Conservation (phyloP, 2,329 filamentous ascomycete species). For the Drechslerella dactyloides region DNA sequence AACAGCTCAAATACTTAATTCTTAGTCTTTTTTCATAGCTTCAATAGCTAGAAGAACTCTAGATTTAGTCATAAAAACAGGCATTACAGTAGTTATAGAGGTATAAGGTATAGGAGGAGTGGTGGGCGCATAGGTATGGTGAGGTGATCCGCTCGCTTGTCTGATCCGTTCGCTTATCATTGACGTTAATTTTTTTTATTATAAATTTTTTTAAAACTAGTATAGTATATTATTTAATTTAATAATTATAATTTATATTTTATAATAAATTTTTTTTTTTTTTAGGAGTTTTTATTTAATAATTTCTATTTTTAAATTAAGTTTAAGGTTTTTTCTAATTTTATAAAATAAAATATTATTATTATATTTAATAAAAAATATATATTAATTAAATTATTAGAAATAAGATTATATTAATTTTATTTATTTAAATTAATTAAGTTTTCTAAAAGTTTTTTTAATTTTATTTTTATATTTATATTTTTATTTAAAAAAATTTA, state of each 20-base stretch:
- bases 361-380: conserved; percentile 9
- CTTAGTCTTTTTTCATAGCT: no score
- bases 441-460: neutral
- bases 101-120: no score
- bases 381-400: neutral
- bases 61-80: no score
- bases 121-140: no score
- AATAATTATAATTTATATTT: conserved; percentile 2
- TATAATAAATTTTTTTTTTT: conserved; percentile 1
- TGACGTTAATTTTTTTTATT: conserved; percentile 13
- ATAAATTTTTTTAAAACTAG: conserved; percentile 7
- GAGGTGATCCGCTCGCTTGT: no score
- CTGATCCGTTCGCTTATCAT: no score
- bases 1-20: no score
- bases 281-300: neutral
- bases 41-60: no score
- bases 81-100: no score
- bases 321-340: conserved; percentile 4
- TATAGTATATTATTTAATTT: neutral
- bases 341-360: conserved; percentile 7
- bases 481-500: conserved; percentile 2
- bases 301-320: conserved; percentile 5
- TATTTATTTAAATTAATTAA: conserved; percentile 3
- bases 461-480: conserved; percentile 11
- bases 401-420: no score